These are phyloP conservation scores for Chlorophyllum brunneum DNA, from an alignment of 768 basidiomycete species.

Conservation along the genomic window DNA sequence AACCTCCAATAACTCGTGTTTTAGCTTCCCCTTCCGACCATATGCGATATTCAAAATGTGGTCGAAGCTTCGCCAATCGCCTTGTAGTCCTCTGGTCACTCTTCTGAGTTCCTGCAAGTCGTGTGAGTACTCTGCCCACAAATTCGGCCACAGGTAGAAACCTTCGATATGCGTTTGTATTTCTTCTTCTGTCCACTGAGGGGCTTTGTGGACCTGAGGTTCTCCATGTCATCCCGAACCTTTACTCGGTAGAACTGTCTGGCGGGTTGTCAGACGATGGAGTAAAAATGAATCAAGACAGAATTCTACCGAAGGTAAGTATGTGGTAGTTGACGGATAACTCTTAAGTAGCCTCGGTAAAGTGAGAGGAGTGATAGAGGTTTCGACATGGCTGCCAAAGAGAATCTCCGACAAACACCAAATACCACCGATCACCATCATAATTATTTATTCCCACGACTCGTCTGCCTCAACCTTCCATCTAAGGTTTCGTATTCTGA, in stretches of 20 bases:
- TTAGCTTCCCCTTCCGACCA: conserved; percentile 69
- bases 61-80: conserved; percentile 46
- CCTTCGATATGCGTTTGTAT: conserved; percentile 50
- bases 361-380: conserved; percentile 23
- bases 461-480: no score
- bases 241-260: conserved; percentile 68
- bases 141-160: conserved; percentile 17
- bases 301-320: conserved; percentile 37
- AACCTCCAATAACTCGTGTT: conserved; percentile 67
- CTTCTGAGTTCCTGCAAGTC: conserved; percentile 45
- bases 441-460: not conserved
- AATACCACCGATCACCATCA: not conserved
- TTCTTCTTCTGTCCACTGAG: conserved; percentile 32
- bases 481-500: no score
- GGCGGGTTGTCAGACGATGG: conserved; percentile 11
- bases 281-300: not conserved
- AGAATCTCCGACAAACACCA: conserved; percentile 8
- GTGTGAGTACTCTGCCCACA: not conserved
- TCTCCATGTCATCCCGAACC: conserved; percentile 53
- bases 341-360: conserved; percentile 39
- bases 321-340: conserved; percentile 38
- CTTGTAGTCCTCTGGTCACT: conserved; percentile 51
- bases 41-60: conserved; percentile 68
- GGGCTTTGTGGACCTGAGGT: conserved; percentile 33
- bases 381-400: conserved; percentile 1